Conservation (phyloP, 768 basidiomycete species). For the Mycena polygramma region DNA sequence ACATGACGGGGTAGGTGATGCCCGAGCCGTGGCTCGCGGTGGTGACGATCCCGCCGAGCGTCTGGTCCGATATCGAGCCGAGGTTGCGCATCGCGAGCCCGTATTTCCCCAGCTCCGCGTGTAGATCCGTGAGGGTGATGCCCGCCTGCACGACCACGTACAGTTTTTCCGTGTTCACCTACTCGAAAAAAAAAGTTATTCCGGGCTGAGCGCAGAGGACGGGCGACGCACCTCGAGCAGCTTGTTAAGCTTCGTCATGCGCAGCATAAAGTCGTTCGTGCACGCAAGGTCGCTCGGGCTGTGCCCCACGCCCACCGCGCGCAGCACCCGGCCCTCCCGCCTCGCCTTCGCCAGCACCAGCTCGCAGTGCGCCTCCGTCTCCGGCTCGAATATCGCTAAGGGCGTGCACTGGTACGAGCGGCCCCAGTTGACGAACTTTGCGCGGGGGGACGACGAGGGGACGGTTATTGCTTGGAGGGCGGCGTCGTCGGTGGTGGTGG, state of each 20-base stretch:
- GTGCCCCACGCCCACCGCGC: slow-evolving; percentile 92
- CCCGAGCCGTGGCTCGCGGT: slow-evolving; percentile 98
- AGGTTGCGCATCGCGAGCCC: slow-evolving; percentile 91
- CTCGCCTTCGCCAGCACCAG: slow-evolving; percentile 85
- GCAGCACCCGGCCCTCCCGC: slow-evolving; percentile 76
- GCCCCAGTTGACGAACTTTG: slow-evolving; percentile 80
- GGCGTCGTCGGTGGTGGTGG: neutral
- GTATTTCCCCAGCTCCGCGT: slow-evolving; percentile 72
- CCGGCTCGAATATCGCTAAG: slow-evolving; percentile 82
- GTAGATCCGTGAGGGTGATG: slow-evolving; percentile 82
- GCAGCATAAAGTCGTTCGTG: slow-evolving; percentile 88
- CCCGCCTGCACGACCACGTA: slow-evolving; percentile 84
- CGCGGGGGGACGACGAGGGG: slow-evolving; percentile 52
- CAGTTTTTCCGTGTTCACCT: slow-evolving; percentile 82
- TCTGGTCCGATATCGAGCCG: slow-evolving; percentile 98
- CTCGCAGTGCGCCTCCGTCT: slow-evolving; percentile 75
- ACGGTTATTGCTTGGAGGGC: slow-evolving; percentile 69
- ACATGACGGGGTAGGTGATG: slow-evolving; percentile 81
- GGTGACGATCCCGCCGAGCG: slow-evolving; percentile 90
- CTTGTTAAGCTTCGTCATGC: slow-evolving; percentile 79
- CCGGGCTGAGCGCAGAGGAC: slow-evolving; percentile 6
- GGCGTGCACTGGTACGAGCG: slow-evolving; percentile 81
- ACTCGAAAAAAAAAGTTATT: too few relatives aligned
- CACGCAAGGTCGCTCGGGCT: slow-evolving; percentile 96
- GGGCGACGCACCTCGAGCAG: slow-evolving; percentile 78